Percentiles rank a stretch among this genome's conserved stretches.
phyloP scores from a whole-genome alignment of 352 stramenopile genomes.

The Globisporangium uncinulatum region DNA sequence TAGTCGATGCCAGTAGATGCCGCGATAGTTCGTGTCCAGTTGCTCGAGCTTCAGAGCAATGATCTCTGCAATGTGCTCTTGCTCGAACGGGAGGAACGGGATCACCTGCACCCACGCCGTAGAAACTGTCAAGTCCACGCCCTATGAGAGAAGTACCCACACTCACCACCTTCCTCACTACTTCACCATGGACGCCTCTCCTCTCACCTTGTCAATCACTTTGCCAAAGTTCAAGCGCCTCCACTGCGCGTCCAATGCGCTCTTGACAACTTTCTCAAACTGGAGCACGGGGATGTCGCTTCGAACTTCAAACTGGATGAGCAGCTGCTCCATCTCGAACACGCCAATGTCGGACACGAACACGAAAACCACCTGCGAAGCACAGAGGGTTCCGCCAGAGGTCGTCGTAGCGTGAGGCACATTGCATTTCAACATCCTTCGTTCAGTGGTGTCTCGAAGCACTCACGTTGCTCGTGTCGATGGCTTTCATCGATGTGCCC shows the following conservation, averaged over 20 bases:
- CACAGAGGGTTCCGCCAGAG: too few relatives aligned
- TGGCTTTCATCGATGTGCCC: conserved; percentile 47
- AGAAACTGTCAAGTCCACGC: neutral
- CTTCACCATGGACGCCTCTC: too few relatives aligned
- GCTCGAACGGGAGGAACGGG: conserved; percentile 86
- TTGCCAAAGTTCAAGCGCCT: conserved; percentile 87
- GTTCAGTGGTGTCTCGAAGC: neutral
- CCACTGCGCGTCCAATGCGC: conserved; percentile 79
- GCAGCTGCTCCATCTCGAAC: conserved; percentile 73
- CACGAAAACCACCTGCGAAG: conserved; percentile 77
- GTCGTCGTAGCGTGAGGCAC: neutral
- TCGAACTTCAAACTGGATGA: conserved; percentile 76
- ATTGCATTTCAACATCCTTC: neutral
- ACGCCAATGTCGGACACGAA: conserved; percentile 88
- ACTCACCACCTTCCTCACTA: neutral
- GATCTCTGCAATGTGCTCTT: conserved; percentile 71
- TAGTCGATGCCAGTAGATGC: conserved; percentile 69
- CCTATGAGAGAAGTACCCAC: neutral
- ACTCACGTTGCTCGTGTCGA: conserved; percentile 70
- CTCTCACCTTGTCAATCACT: conserved; percentile 73
- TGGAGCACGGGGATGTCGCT: conserved; percentile 52
- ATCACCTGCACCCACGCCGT: conserved; percentile 43
- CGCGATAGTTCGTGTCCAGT: conserved; percentile 68
- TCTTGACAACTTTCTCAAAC: conserved; percentile 75
- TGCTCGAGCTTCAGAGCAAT: conserved; percentile 76